These are phyloP conservation scores for Haplographium delicatum DNA, from an alignment of 495 filamentous ascomycete genomes.

Conservation along the genomic window DNA sequence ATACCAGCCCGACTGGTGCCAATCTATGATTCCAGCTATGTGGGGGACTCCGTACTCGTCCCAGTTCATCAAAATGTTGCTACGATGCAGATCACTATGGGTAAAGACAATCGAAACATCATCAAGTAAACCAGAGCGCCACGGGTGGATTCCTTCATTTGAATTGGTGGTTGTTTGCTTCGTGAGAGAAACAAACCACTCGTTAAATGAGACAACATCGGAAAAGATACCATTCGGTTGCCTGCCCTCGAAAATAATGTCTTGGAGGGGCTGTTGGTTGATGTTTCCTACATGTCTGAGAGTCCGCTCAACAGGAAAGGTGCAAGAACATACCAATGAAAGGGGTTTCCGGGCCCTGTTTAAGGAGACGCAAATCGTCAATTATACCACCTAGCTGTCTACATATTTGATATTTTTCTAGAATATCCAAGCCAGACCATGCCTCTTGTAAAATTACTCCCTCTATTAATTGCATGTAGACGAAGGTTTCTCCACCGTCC, in stretches of 20 bases:
- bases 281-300: conserved; percentile 21
- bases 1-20: conserved; percentile 45
- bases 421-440: conserved; percentile 25
- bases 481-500: conserved; percentile 23
- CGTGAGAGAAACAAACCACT: conserved; percentile 13
- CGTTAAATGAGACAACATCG: conserved; percentile 9
- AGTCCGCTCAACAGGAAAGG: too few species aligned
- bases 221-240: conserved; percentile 4
- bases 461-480: conserved; percentile 28
- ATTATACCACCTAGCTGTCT: conserved; percentile 26
- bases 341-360: conserved; percentile 22
- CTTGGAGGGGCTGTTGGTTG: conserved; percentile 21
- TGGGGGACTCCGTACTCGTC: conserved; percentile 23
- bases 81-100: conserved; percentile 40
- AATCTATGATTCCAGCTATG: conserved; percentile 38
- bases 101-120: conserved; percentile 40
- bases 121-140: conserved; percentile 36
- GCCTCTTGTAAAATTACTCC: conserved; percentile 24
- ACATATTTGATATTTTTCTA: conserved; percentile 26
- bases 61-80: conserved; percentile 39
- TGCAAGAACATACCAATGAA: conserved; percentile 19
- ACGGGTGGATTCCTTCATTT: conserved; percentile 26
- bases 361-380: conserved; percentile 26
- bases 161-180: conserved; percentile 5
- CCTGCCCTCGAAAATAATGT: conserved; percentile 10